Percentiles rank a stretch among this genome's conserved stretches.
phyloP scores from a whole-genome alignment of 306 rosid species.

The Echinosophora koreensis region DNA sequence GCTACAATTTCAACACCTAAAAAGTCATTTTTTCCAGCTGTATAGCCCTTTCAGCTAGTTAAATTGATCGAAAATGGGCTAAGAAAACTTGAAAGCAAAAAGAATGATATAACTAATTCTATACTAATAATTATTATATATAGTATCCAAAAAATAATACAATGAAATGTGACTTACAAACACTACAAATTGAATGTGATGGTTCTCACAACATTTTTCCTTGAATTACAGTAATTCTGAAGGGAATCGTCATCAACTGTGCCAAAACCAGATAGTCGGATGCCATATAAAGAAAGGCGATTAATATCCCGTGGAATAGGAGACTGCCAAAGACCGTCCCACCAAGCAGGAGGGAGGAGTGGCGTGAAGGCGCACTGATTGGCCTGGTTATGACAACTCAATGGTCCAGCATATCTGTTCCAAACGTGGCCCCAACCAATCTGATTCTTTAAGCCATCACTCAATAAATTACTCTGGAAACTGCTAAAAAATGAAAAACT shows the following conservation, averaged over 20 bases:
- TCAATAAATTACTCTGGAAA: constrained; percentile 79
- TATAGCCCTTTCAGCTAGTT: neutral
- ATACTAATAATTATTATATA: constrained; percentile 37
- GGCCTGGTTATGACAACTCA: constrained; percentile 77
- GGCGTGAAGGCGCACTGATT: constrained; percentile 89
- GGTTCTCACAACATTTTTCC: constrained; percentile 70
- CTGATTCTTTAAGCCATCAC: constrained; percentile 81
- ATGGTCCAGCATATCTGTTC: constrained; percentile 91
- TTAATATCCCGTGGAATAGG: constrained; percentile 76
- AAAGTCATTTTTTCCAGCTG: neutral
- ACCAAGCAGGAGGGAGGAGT: constrained; percentile 93
- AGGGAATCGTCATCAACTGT: constrained; percentile 62
- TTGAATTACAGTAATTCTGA: constrained; percentile 67
- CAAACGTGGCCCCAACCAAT: constrained; percentile 98
- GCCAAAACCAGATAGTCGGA: constrained; percentile 69
- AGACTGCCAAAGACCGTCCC: constrained; percentile 95
- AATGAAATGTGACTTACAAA: constrained; percentile 36
- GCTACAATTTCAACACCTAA: neutral
- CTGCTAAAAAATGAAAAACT: constrained; percentile 81
- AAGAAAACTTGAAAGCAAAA: neutral
- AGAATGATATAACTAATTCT: constrained; percentile 39
- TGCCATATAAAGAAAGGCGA: constrained; percentile 72
- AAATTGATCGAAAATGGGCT: constrained; percentile 2
- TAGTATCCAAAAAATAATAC: constrained; percentile 27
- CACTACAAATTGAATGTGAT: constrained; percentile 64